Evolutionary conservation across 805 yeast genomes (phyloP).

Genomic region (Hanseniaspora lindneri): DNA sequence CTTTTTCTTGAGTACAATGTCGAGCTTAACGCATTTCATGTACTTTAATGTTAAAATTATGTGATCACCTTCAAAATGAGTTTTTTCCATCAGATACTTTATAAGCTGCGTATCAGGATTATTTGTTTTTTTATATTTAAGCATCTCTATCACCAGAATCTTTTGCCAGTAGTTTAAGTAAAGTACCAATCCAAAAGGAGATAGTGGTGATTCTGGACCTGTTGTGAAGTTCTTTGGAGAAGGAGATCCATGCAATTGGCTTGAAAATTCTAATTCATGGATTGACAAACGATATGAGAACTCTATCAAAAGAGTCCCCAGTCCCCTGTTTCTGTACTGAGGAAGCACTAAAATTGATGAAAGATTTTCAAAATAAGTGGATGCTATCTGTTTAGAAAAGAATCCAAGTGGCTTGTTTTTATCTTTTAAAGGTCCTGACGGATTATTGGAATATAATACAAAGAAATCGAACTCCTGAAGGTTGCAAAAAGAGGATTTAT

Average conservation of each 20-base stretch:
- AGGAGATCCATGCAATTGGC: neutral
- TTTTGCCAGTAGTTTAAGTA: slow-evolving; percentile 70
- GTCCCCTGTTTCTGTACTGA: slow-evolving; percentile 67
- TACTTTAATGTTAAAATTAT: slow-evolving; percentile 45
- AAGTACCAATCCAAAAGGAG: slow-evolving; percentile 64
- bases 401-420: slow-evolving; percentile 66
- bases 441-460: slow-evolving; percentile 45
- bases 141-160: slow-evolving; percentile 35
- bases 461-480: slow-evolving; percentile 73
- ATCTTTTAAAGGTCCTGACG: neutral
- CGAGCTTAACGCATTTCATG: slow-evolving; percentile 36
- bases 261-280: slow-evolving; percentile 1
- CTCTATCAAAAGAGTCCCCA: slow-evolving; percentile 72
- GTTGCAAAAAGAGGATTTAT: slow-evolving; percentile 74
- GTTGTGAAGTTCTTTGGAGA: slow-evolving; percentile 50
- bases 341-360: slow-evolving; percentile 90
- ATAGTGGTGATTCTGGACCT: slow-evolving; percentile 87
- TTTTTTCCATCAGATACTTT: slow-evolving; percentile 38
- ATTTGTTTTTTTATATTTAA: slow-evolving; percentile 26
- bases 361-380: slow-evolving; percentile 67
- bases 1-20: slow-evolving; percentile 17
- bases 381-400: slow-evolving; percentile 73
- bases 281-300: slow-evolving; percentile 66
- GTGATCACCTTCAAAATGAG: slow-evolving; percentile 58
- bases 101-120: slow-evolving; percentile 30